Conservation (phyloP, 169 alveolate genomes). For the Babesia bovis region DNA sequence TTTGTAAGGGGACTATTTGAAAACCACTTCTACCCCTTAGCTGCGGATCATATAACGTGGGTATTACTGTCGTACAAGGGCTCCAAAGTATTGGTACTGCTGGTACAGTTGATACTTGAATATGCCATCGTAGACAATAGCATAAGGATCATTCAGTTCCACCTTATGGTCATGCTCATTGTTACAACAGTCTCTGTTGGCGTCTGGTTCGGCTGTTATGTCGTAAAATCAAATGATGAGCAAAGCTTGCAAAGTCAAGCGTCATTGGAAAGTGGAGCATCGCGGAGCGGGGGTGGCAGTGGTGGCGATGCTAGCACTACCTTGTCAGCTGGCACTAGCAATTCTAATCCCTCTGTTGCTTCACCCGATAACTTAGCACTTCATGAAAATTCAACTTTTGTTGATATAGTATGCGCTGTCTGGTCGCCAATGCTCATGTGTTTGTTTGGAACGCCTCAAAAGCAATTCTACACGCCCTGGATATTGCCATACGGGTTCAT, state of each 20-base stretch:
- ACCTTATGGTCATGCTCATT: background rate
- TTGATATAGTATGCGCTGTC: too few relatives aligned
- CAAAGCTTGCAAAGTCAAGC: too few relatives aligned
- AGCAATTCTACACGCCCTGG: constrained; percentile 21
- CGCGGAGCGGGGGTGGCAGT: too few relatives aligned
- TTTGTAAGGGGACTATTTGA: constrained; percentile 33
- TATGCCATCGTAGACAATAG: constrained; percentile 13
- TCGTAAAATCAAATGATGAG: background rate
- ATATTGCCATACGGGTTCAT: constrained; percentile 40
- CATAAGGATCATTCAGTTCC: constrained; percentile 4
- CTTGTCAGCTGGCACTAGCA: background rate
- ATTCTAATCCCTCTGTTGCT: background rate
- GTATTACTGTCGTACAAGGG: constrained; percentile 23
- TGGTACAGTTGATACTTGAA: constrained; percentile 43
- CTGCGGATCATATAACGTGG: constrained; percentile 29
- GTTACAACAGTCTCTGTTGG: background rate
- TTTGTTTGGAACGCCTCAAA: constrained; percentile 11
- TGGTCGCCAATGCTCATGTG: constrained; percentile 40
- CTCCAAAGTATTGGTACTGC: constrained; percentile 5
- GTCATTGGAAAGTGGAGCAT: background rate
- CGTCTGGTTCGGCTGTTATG: background rate
- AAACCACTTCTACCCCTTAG: constrained; percentile 36
- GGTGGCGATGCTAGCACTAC: background rate
- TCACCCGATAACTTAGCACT: background rate
- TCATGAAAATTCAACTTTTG: background rate